Percentiles rank a stretch among this genome's conserved stretches.
phyloP scores from a whole-genome alignment of 2,329 filamentous ascomycete species.

The Paracamarosporium sp. region DNA sequence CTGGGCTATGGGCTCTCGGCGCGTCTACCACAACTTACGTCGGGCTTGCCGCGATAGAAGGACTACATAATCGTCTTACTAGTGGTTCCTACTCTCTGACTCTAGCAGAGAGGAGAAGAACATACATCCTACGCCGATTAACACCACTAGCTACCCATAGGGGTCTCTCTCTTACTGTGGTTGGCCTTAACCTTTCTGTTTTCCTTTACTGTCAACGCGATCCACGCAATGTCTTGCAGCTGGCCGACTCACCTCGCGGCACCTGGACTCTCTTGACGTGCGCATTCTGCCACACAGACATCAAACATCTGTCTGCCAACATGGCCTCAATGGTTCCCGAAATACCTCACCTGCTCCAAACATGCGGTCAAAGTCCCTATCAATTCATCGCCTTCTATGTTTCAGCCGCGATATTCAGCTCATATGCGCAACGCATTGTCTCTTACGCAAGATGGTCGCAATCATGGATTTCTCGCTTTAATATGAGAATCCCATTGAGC shows the following conservation, averaged over 20 bases:
- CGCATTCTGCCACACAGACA: neutral
- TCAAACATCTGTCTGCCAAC: neutral
- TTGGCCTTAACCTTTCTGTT: conserved; percentile 1
- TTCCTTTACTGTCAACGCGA: neutral
- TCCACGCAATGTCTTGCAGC: neutral
- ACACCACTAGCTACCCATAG: neutral
- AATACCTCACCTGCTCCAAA: neutral
- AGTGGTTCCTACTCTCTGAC: neutral
- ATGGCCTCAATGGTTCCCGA: neutral
- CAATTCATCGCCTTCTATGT: conserved; percentile 6
- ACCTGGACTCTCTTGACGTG: conserved; percentile 1
- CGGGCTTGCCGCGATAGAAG: conserved; percentile 3
- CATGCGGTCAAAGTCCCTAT: conserved; percentile 4
- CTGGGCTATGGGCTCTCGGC: conserved; percentile 3
- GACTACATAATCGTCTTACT: neutral
- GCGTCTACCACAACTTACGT: neutral
- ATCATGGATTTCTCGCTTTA: neutral
- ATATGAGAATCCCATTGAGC: neutral
- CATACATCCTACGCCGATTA: neutral
- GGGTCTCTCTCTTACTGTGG: neutral
- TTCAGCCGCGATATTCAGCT: neutral
- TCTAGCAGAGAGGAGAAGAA: neutral
- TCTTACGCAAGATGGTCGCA: neutral
- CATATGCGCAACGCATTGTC: conserved; percentile 1
- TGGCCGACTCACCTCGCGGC: neutral